Conservation (phyloP, 2,329 filamentous ascomycete species). For the Ophiosphaerella herpotricha region DNA sequence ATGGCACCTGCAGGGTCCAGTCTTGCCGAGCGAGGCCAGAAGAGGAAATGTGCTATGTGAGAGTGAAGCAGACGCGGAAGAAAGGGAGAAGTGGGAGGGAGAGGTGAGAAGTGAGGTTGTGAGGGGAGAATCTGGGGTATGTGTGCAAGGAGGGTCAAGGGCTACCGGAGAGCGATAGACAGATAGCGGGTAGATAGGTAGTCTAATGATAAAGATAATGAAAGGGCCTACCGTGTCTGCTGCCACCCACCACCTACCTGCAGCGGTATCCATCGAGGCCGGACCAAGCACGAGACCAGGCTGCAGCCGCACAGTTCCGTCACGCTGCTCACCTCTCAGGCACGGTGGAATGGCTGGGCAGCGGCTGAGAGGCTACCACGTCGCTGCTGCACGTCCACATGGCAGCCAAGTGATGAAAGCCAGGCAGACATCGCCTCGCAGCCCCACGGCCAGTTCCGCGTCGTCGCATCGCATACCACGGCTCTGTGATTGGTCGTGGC, state of each 20-base stretch:
- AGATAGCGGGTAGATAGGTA: conserved; percentile 1
- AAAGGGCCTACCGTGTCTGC: conserved; percentile 5
- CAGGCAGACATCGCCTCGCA: not conserved
- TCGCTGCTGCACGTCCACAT: conserved; percentile 3
- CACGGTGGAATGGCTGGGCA: conserved; percentile 15
- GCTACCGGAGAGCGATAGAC: conserved; percentile 1
- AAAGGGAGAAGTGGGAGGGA: not conserved
- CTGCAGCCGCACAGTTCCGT: no score
- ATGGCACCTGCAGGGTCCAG: conserved; percentile 35
- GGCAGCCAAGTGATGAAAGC: not conserved
- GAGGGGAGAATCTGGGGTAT: no score
- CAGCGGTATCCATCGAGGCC: no score
- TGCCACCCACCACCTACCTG: no score
- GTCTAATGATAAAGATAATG: not conserved
- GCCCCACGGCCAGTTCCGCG: no score
- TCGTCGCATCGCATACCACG: not conserved
- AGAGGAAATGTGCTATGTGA: not conserved
- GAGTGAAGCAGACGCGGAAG: conserved; percentile 1
- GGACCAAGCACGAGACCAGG: no score
- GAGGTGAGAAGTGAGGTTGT: not conserved
- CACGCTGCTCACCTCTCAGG: not conserved
- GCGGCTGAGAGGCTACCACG: conserved; percentile 11
- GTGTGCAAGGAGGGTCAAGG: not conserved
- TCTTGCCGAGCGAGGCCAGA: conserved; percentile 27
- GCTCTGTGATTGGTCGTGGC: conserved; percentile 1